phyloP scores from a whole-genome alignment of 2,329 filamentous ascomycete genomes.

The Colletotrichum cereale region DNA sequence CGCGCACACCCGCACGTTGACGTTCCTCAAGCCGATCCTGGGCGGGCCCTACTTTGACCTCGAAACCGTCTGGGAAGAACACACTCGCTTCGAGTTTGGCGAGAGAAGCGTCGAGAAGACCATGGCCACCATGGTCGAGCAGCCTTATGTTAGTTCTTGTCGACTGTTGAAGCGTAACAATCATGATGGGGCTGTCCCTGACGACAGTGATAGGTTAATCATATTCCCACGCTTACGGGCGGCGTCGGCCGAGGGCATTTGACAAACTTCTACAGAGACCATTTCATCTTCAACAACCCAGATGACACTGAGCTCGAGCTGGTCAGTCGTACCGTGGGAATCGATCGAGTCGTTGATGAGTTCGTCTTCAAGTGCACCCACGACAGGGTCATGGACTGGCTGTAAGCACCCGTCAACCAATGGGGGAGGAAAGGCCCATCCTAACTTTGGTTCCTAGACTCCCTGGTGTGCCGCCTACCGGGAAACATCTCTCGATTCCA shows the following conservation, averaged over 20 bases:
- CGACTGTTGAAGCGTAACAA: neutral
- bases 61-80: slow-evolving; percentile 84
- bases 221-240: slow-evolving; percentile 64
- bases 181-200: neutral
- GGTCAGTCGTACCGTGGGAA: slow-evolving; percentile 77
- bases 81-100: slow-evolving; percentile 78
- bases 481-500: slow-evolving; percentile 66
- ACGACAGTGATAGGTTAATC: slow-evolving; percentile 30
- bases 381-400: slow-evolving; percentile 73
- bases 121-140: slow-evolving; percentile 84
- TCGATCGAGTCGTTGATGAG: slow-evolving; percentile 79
- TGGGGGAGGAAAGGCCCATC: neutral
- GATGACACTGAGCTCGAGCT: slow-evolving; percentile 76
- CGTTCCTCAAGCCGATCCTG: slow-evolving; percentile 73
- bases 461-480: slow-evolving; percentile 68
- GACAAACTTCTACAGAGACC: slow-evolving; percentile 76
- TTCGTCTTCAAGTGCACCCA: slow-evolving; percentile 77
- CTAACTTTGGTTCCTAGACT: slow-evolving; percentile 48
- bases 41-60: slow-evolving; percentile 79
- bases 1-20: slow-evolving; percentile 74
- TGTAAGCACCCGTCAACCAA: slow-evolving; percentile 61
- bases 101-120: slow-evolving; percentile 77
- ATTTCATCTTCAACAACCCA: slow-evolving; percentile 82
- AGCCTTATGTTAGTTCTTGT: slow-evolving; percentile 75
- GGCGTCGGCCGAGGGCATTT: slow-evolving; percentile 75